Percentiles rank a stretch among this genome's conserved stretches.
phyloP scores from a whole-genome alignment of 2,329 filamentous ascomycete genomes.

The Sclerotinia minor region DNA sequence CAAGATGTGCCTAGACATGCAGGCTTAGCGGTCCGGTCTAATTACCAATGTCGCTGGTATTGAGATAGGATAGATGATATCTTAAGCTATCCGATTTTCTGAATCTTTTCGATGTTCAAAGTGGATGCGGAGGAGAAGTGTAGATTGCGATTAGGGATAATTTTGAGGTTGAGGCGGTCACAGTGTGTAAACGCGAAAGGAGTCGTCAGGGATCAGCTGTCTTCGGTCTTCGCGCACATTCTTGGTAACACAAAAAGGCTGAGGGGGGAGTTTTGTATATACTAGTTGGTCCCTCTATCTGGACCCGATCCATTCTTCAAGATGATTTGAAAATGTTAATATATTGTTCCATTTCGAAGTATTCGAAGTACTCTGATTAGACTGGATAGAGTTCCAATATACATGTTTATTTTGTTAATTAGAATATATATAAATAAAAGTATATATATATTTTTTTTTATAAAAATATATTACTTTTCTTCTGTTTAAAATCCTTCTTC shows the following conservation, averaged over 20 bases:
- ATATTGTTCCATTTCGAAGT: slow-evolving; percentile 2
- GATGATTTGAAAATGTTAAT: background rate
- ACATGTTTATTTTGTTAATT: background rate
- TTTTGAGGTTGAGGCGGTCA: slow-evolving; percentile 16
- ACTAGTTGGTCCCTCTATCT: background rate
- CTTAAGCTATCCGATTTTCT: background rate
- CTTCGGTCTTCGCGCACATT: slow-evolving; percentile 3
- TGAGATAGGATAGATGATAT: background rate
- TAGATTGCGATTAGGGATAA: background rate
- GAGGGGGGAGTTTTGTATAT: slow-evolving; percentile 12
- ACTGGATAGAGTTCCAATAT: no score
- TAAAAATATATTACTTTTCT: background rate
- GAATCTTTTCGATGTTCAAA: background rate
- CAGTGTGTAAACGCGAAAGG: slow-evolving; percentile 8
- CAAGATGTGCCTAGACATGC: slow-evolving; percentile 8
- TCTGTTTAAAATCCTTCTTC: background rate
- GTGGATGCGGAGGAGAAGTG: background rate
- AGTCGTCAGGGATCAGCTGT: slow-evolving; percentile 18
- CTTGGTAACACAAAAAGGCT: slow-evolving; percentile 3
- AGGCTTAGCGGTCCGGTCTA: background rate
- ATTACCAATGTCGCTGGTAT: background rate
- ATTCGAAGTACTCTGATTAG: background rate
- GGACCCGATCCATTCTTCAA: background rate
- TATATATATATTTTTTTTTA: no score
- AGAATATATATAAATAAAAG: background rate